Conservation (phyloP, 1,284 basidiomycete genomes). For the Microbotryum scabiosae region DNA sequence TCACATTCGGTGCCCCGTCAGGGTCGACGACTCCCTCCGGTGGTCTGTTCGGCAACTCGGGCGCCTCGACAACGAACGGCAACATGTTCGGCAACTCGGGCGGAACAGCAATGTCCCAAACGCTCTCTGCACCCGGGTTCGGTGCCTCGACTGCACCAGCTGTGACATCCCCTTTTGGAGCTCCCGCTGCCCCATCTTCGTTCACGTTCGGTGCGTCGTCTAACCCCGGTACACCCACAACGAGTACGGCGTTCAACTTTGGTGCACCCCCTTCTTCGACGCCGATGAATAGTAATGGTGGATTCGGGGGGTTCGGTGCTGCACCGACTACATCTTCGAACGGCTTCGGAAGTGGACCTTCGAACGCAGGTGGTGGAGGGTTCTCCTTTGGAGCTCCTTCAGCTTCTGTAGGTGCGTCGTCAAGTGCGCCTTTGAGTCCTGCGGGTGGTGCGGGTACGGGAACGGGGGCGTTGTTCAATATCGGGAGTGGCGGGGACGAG, state of each 20-base stretch:
- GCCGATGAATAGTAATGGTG: background rate
- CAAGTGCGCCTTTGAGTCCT: background rate
- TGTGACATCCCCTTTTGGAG: background rate
- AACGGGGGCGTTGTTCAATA: background rate
- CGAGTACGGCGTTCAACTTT: background rate
- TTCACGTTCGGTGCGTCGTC: constrained; percentile 1
- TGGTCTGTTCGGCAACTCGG: background rate
- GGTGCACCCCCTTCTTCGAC: background rate
- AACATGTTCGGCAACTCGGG: too few species aligned
- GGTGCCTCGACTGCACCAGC: background rate
- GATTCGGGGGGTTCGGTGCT: background rate
- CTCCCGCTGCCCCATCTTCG: background rate
- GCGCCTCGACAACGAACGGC: background rate
- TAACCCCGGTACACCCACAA: background rate
- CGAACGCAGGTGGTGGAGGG: background rate
- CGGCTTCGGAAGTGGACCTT: background rate
- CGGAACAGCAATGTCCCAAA: too few species aligned
- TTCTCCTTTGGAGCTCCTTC: background rate
- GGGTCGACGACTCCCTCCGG: background rate
- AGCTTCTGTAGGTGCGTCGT: background rate
- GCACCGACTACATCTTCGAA: background rate
- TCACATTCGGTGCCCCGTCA: constrained; percentile 9
- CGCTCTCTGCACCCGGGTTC: background rate
- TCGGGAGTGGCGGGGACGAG: constrained; percentile 6
- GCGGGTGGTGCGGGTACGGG: background rate